These are phyloP conservation scores for Clarkia xantiana DNA, from an alignment of 345 rosid genomes.

Conservation along the genomic window DNA sequence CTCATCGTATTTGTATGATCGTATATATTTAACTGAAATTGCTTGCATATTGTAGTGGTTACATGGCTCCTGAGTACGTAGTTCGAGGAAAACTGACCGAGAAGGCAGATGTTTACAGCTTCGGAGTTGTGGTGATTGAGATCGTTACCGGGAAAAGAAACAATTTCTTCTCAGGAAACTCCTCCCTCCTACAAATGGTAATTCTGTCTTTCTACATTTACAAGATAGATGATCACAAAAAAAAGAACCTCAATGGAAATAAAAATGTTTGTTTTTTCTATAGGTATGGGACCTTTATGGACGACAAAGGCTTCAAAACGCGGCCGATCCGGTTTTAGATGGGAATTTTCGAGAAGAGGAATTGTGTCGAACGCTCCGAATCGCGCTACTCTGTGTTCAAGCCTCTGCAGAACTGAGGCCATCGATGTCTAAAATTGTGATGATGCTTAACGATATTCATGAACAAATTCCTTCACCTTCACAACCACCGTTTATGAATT, in stretches of 20 bases:
- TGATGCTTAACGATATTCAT: slow-evolving; percentile 34
- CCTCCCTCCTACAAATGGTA: slow-evolving; percentile 55
- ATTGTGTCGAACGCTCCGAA: slow-evolving; percentile 37
- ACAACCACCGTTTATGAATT: slow-evolving; percentile 63
- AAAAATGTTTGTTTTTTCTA: slow-evolving; percentile 3
- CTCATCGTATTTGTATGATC: too few relatives aligned
- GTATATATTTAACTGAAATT: too few relatives aligned
- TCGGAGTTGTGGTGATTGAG: slow-evolving; percentile 66
- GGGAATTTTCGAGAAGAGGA: slow-evolving; percentile 31
- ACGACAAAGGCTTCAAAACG: slow-evolving; percentile 31
- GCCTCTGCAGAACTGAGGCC: slow-evolving; percentile 79
- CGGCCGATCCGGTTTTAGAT: slow-evolving; percentile 41
- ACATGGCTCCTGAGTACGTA: slow-evolving; percentile 86
- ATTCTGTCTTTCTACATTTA: slow-evolving; percentile 3
- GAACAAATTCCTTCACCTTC: slow-evolving; percentile 42
- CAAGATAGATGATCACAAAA: background rate
- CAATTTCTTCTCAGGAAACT: slow-evolving; percentile 23
- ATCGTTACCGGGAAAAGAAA: slow-evolving; percentile 46
- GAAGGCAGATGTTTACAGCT: slow-evolving; percentile 83
- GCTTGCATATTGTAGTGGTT: slow-evolving; percentile 37
- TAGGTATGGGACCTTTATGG: slow-evolving; percentile 55
- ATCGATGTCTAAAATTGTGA: slow-evolving; percentile 56
- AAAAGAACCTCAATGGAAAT: background rate
- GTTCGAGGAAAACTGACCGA: slow-evolving; percentile 62
- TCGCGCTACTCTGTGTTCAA: slow-evolving; percentile 74